A percentile compares a stretch with the other conserved stretches of the same genome.
Evolutionary conservation across 345 rosid species (phyloP).

Genomic region (Odontarrhena argentea): DNA sequence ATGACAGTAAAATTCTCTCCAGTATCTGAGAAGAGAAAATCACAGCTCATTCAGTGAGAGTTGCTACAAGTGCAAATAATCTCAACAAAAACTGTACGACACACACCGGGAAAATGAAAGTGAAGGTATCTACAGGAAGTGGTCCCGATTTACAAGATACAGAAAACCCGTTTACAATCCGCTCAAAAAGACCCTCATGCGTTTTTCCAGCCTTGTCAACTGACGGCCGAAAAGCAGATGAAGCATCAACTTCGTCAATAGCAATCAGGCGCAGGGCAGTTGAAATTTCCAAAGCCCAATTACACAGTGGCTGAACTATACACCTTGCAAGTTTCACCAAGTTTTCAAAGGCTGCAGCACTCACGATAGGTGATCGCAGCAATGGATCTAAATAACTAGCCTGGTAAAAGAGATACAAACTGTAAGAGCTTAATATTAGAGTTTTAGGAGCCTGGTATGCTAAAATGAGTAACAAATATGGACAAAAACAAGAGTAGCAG

Average conservation of each 20-base stretch:
- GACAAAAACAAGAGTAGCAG: constrained; percentile 5
- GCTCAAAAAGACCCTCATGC: constrained; percentile 72
- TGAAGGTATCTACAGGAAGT: constrained; percentile 95
- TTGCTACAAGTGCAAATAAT: constrained; percentile 22
- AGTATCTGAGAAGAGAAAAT: constrained; percentile 64
- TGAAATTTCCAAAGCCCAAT: constrained; percentile 93
- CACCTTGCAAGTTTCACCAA: constrained; percentile 86
- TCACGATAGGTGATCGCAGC: constrained; percentile 74
- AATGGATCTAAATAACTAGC: constrained; percentile 82
- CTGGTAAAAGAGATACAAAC: constrained; percentile 47
- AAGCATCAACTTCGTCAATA: constrained; percentile 57
- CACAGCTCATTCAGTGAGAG: constrained; percentile 4
- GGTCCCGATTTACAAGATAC: constrained; percentile 84
- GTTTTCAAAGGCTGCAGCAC: constrained; percentile 77
- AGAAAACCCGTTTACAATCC: constrained; percentile 67
- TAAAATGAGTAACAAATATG: constrained; percentile 4
- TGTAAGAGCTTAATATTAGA: constrained; percentile 21
- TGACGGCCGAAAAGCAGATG: constrained; percentile 53
- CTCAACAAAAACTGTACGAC: constrained; percentile 7
- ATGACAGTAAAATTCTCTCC: constrained; percentile 72
- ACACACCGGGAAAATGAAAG: constrained; percentile 88
- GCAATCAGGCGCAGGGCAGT: constrained; percentile 81
- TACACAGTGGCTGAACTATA: constrained; percentile 77
- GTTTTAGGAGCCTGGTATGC: constrained; percentile 3
- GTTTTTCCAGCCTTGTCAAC: constrained; percentile 56